Evolutionary conservation across 2,329 filamentous ascomycete genomes (phyloP).

Genomic region (Colletotrichum euphorbiae): DNA sequence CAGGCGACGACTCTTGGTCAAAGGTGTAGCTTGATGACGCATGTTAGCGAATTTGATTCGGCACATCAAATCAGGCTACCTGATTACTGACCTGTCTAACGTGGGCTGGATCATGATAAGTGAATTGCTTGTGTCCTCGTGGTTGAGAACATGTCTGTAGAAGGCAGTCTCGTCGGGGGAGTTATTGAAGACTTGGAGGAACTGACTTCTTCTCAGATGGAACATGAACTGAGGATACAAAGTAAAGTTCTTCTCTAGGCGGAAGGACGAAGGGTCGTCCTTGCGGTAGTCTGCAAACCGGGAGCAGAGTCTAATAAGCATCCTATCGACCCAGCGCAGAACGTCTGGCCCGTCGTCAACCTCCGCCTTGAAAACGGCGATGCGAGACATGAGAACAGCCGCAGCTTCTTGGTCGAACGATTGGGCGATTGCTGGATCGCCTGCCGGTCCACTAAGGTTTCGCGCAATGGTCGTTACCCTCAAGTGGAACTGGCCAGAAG

Average conservation of each 20-base stretch:
- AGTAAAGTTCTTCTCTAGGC: conserved; percentile 98
- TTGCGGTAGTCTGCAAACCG: conserved; percentile 98
- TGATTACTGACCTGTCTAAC: conserved; percentile 67
- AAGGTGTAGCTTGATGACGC: conserved; percentile 76
- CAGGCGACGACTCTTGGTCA: conserved; percentile 83
- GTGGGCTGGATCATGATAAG: conserved; percentile 99
- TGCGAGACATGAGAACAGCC: conserved; percentile 98
- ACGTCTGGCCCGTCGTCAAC: conserved; percentile 99
- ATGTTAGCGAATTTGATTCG: background rate
- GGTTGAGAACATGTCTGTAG: conserved; percentile 95
- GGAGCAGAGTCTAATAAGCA: conserved; percentile 96
- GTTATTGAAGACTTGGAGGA: conserved; percentile 99
- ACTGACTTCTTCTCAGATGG: conserved; percentile 95
- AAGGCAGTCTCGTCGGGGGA: conserved; percentile 99
- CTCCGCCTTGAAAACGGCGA: conserved; percentile 98
- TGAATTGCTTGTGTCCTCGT: conserved; percentile 96
- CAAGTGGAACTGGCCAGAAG: conserved; percentile 94
- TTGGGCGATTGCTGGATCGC: conserved; percentile 93
- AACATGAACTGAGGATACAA: conserved; percentile 99
- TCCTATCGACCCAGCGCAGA: conserved; percentile 96
- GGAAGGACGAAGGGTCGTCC: conserved; percentile 97
- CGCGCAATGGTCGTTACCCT: conserved; percentile 94
- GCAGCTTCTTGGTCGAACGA: conserved; percentile 99
- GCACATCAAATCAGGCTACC: no score
- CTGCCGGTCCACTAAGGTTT: conserved; percentile 91